Conservation (phyloP, 164 flowering plant genomes). For the Berberis thunbergii region DNA sequence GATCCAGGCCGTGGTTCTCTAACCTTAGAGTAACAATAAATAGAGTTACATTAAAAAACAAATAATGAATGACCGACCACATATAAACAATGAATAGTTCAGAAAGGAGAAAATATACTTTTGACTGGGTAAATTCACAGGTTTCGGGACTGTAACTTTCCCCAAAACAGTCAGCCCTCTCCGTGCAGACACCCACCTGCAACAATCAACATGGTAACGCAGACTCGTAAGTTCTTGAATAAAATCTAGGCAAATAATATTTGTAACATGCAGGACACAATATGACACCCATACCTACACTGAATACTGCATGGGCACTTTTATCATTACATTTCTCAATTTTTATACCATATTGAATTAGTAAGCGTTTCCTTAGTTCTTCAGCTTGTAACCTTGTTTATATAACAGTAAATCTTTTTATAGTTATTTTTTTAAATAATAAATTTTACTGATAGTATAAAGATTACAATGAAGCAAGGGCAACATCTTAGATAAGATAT, state of each 20-base stretch:
- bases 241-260: not conserved
- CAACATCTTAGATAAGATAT: no score
- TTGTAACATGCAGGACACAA: no score
- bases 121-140: slow-evolving; percentile 93
- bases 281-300: no score
- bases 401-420: no score
- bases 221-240: not conserved
- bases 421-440: no score
- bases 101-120: slow-evolving; percentile 33
- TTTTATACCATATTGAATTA: no score
- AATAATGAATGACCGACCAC: not conserved
- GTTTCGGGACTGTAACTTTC: slow-evolving; percentile 91
- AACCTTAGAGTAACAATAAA: slow-evolving; percentile 46
- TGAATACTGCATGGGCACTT: no score
- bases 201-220: slow-evolving; percentile 4
- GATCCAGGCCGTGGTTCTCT: slow-evolving; percentile 95
- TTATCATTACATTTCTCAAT: no score
- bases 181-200: slow-evolving; percentile 73
- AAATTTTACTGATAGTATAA: no score
- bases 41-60: slow-evolving; percentile 1
- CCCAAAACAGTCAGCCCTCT: slow-evolving; percentile 88
- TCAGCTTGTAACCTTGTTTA: no score
- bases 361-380: no score
- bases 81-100: not conserved
- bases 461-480: no score